Base-by-base conservation (phyloP, 768 basidiomycete species). In the Agaricus subrufescens region DNA sequence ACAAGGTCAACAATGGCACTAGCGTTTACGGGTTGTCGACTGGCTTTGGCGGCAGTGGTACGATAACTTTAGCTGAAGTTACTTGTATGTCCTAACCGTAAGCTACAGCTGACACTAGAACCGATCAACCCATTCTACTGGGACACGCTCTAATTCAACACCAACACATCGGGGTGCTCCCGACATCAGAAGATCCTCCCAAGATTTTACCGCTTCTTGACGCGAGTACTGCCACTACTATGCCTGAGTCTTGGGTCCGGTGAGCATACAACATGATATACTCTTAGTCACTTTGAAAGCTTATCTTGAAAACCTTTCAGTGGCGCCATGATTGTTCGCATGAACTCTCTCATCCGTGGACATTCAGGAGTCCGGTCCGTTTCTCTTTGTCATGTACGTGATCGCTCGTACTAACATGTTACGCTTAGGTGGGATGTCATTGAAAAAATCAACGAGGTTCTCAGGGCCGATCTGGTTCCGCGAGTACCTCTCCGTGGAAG, bases 231-330 rank as follows among this genome's bases (percentile, higher is more conserved):
- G 81, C 86, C 10, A 83, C 83, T 31, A 81, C 75, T 50, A 93
- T 94, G 89, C 92, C 92, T 2, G 86, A 89, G 59, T 74, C 91
- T 3, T 94, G 93, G 89, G 91, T 93, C 46, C 82, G 91, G 75
- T 76, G 59, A 50, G 65, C 11, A 11, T 34, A 34, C 10, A 10
- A 19, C 6, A 1, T 15, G 40, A 9, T 42, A 12, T 42, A 2
- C 15, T 42, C 12, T 15, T 10, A 42, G n/a, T 14, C 67, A 61
- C 73, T 74, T 69, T 1, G 11, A 34, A 34, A 7, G 72, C 76
- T 26, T 70, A 73, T 57, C 60, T 72, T 19, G 73, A 73, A 68
- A 4, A 15, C 30, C 25, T 37, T 46, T 71, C 30, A 84, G 86
- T 27, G 89, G 85, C 38, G 87, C 89, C 0, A 90, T 91, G 61